A percentile compares a stretch with the other conserved stretches of the same genome.
phyloP scores from a whole-genome alignment of 495 filamentous ascomycete species.

The Pseudomonodictys pantanalensis region DNA sequence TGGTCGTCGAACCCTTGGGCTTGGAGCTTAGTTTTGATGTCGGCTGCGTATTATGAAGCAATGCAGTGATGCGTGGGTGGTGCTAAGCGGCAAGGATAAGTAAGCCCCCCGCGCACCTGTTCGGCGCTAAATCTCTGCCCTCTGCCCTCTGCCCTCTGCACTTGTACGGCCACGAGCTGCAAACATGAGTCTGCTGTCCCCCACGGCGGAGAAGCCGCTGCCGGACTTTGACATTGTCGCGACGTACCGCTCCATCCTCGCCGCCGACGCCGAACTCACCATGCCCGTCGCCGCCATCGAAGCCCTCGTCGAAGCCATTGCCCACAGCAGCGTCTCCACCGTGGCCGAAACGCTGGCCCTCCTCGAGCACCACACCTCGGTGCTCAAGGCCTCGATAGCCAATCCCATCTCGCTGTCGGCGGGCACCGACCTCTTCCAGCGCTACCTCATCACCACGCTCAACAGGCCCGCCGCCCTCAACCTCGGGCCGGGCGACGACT shows the following conservation, averaged over 20 bases:
- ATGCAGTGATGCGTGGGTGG: no score
- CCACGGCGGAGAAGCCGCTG: constrained; percentile 12
- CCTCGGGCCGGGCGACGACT: constrained; percentile 59
- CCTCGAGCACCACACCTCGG: constrained; percentile 67
- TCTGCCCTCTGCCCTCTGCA: no score
- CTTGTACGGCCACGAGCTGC: no score
- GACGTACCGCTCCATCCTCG: constrained; percentile 58
- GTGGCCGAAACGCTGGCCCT: constrained; percentile 90
- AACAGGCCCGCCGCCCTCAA: constrained; percentile 49
- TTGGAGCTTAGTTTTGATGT: no score
- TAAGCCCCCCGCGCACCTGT: no score
- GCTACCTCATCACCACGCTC: constrained; percentile 76
- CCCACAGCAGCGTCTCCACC: constrained; percentile 70
- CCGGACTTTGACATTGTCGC: constrained; percentile 50
- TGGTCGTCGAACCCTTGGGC: no score
- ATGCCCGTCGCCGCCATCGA: constrained; percentile 97
- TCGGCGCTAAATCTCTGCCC: no score
- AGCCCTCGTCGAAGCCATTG: constrained; percentile 79
- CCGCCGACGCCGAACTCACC: constrained; percentile 74
- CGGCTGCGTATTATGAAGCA: no score
- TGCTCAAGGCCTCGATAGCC: constrained; percentile 68
- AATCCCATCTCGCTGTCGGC: constrained; percentile 91
- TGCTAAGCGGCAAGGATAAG: no score
- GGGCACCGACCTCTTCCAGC: constrained; percentile 92
- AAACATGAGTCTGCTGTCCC: background rate